These are phyloP conservation scores for Vigna angularis DNA, from an alignment of 306 rosid species.

Conservation along the genomic window DNA sequence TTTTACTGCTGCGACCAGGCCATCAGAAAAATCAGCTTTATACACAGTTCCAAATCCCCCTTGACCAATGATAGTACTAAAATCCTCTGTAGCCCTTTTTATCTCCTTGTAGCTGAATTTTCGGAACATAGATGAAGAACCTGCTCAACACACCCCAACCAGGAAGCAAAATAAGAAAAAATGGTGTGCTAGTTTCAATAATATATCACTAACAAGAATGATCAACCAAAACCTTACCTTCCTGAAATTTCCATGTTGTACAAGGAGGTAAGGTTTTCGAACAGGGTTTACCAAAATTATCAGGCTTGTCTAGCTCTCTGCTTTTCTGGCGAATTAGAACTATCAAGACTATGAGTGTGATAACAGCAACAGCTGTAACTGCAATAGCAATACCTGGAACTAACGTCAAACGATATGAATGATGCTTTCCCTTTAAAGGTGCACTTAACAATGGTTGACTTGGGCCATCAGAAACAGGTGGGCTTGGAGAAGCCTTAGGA, in stretches of 20 bases:
- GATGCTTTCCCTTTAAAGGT: slow-evolving; percentile 59
- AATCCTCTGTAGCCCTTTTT: slow-evolving; percentile 86
- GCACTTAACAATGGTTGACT: slow-evolving; percentile 59
- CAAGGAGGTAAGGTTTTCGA: slow-evolving; percentile 66
- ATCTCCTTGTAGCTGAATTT: slow-evolving; percentile 91
- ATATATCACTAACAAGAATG: not conserved
- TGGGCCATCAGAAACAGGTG: slow-evolving; percentile 76
- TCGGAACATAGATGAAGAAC: slow-evolving; percentile 75
- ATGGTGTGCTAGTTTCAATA: slow-evolving; percentile 16
- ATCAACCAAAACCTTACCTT: slow-evolving; percentile 60
- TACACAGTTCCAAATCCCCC: slow-evolving; percentile 98
- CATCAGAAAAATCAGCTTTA: slow-evolving; percentile 85
- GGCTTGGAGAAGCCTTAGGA: slow-evolving; percentile 81
- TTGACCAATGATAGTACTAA: slow-evolving; percentile 81
- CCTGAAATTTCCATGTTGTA: slow-evolving; percentile 77
- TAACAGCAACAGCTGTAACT: slow-evolving; percentile 74
- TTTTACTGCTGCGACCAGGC: slow-evolving; percentile 78
- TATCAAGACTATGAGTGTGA: slow-evolving; percentile 74
- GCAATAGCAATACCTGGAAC: slow-evolving; percentile 81
- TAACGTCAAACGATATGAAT: slow-evolving; percentile 72
- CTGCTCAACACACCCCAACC: slow-evolving; percentile 54
- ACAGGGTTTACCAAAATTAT: slow-evolving; percentile 52
- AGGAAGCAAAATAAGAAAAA: slow-evolving; percentile 21
- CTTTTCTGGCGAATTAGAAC: slow-evolving; percentile 82
- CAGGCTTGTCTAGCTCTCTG: slow-evolving; percentile 74